Evolutionary conservation across 2,329 filamentous ascomycete species (phyloP).

Genomic region (Thermomyces lanuginosus): DNA sequence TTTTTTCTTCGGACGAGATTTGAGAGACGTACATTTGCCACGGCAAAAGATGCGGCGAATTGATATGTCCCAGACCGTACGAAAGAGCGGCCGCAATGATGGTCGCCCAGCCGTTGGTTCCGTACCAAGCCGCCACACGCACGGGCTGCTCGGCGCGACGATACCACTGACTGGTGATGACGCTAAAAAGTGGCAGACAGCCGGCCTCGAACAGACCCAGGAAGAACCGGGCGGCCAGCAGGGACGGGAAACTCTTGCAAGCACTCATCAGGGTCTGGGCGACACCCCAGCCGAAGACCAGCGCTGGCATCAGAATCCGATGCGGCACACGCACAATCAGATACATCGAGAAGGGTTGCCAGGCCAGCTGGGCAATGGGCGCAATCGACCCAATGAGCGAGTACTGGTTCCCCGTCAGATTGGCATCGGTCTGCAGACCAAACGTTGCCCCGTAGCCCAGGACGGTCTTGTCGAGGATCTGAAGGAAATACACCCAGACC

Average conservation of each 20-base stretch:
- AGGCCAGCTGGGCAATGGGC: slow-evolving; percentile 43
- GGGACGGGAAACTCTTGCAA: slow-evolving; percentile 29
- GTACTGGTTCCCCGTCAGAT: slow-evolving; percentile 39
- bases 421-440: slow-evolving; percentile 34
- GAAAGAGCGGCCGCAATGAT: slow-evolving; percentile 42
- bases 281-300: slow-evolving; percentile 34
- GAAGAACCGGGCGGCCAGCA: slow-evolving; percentile 37
- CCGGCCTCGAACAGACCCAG: slow-evolving; percentile 38
- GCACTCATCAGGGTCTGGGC: slow-evolving; percentile 33
- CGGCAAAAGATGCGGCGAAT: slow-evolving; percentile 24
- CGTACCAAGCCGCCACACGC: slow-evolving; percentile 50
- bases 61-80: slow-evolving; percentile 41
- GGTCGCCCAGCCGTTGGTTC: slow-evolving; percentile 42
- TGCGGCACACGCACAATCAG: slow-evolving; percentile 47
- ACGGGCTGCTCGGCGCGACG: slow-evolving; percentile 43
- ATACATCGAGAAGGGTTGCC: slow-evolving; percentile 44
- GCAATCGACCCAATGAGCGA: slow-evolving; percentile 42
- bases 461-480: slow-evolving; percentile 43
- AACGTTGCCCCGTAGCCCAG: slow-evolving; percentile 44
- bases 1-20: slow-evolving; percentile 1
- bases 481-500: slow-evolving; percentile 32
- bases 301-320: slow-evolving; percentile 39
- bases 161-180: slow-evolving; percentile 33
- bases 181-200: slow-evolving; percentile 29
- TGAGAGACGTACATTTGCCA: slow-evolving; percentile 33